These are phyloP conservation scores for Linaria vulgaris DNA, from an alignment of 257 asterid genomes.

Conservation along the genomic window DNA sequence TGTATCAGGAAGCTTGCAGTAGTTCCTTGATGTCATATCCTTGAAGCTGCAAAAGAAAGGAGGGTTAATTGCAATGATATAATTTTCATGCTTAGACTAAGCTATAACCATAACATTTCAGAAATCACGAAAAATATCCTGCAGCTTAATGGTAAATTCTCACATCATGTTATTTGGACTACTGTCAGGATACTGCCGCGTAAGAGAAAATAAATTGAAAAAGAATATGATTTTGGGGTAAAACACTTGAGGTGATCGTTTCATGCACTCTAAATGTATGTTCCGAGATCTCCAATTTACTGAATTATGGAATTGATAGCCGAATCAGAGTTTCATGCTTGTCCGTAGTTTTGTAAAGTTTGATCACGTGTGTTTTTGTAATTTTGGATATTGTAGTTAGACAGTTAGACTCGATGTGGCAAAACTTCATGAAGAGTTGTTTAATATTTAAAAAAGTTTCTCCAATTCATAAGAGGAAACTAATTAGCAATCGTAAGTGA, in stretches of 20 bases:
- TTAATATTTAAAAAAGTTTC: neutral
- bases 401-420: too few species aligned
- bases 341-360: too few species aligned
- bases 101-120: too few species aligned
- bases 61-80: neutral
- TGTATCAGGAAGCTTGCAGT: conserved; percentile 56
- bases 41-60: conserved; percentile 56
- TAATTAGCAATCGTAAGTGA: neutral
- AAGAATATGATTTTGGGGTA: neutral
- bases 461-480: neutral
- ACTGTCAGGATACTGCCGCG: neutral
- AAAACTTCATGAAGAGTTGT: neutral
- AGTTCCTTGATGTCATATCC: conserved; percentile 90
- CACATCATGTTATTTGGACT: neutral
- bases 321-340: too few species aligned
- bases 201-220: neutral
- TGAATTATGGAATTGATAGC: too few species aligned
- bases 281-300: neutral
- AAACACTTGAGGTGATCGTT: neutral
- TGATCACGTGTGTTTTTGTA: neutral
- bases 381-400: too few species aligned
- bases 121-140: too few species aligned
- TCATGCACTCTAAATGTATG: neutral
- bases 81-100: neutral
- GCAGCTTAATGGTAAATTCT: too few species aligned